These are phyloP conservation scores for Xylaria acuta DNA, from an alignment of 495 filamentous ascomycete genomes.

Conservation along the genomic window DNA sequence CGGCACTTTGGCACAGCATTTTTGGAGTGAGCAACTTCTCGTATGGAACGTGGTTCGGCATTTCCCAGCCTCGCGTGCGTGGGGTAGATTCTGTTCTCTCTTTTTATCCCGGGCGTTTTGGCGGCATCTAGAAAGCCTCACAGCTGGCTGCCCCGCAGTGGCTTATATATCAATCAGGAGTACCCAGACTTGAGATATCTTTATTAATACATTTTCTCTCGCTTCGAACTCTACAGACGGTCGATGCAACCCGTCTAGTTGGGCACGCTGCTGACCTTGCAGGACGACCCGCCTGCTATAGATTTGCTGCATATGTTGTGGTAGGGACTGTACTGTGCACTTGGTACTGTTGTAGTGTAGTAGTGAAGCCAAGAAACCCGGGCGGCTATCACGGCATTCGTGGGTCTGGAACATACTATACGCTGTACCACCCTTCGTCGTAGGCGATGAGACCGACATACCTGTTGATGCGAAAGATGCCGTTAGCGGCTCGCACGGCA, in stretches of 20 bases:
- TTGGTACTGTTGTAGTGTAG: not conserved
- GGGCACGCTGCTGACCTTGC: not conserved
- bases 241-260: not conserved
- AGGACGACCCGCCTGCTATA: not conserved
- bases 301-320: not conserved
- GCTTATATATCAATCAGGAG: conserved; percentile 12
- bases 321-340: not conserved
- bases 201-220: conserved; percentile 11
- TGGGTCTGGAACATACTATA: not conserved
- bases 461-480: not conserved
- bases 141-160: not conserved
- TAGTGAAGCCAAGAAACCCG: not conserved
- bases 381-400: conserved; percentile 15
- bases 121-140: conserved; percentile 13
- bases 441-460: not conserved
- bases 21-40: not conserved
- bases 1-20: conserved; percentile 24
- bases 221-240: not conserved
- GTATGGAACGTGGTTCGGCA: not conserved
- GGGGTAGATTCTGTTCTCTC: not conserved
- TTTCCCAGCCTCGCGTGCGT: conserved; percentile 4
- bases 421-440: not conserved
- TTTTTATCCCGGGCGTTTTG: conserved; percentile 6
- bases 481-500: no score
- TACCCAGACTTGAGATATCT: conserved; percentile 11